Conservation (phyloP, 2,329 filamentous ascomycete genomes). For the Biscogniauxia marginata region DNA sequence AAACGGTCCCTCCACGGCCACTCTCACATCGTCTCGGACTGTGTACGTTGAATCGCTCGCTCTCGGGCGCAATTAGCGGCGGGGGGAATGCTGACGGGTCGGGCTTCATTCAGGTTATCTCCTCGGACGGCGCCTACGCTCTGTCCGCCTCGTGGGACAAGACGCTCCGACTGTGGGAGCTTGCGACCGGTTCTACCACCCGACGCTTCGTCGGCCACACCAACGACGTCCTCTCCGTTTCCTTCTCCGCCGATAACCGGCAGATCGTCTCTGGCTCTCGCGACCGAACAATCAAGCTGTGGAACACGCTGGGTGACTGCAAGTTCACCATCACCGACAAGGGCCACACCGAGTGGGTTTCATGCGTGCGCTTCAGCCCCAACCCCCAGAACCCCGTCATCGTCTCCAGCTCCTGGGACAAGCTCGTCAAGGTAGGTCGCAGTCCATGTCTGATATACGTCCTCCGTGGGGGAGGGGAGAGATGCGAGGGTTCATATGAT, state of each 20-base stretch:
- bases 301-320: slow-evolving; percentile 99
- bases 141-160: slow-evolving; percentile 99
- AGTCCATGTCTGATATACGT: too few relatives aligned
- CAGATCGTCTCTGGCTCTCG: slow-evolving; percentile 99
- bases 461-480: slow-evolving; percentile 6
- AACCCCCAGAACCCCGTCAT: slow-evolving; percentile 99
- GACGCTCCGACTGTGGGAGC: slow-evolving; percentile 99
- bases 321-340: slow-evolving; percentile 99
- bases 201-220: slow-evolving; percentile 98
- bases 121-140: slow-evolving; percentile 98
- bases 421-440: slow-evolving; percentile 99
- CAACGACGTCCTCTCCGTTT: slow-evolving; percentile 99
- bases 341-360: slow-evolving; percentile 99
- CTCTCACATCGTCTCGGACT: slow-evolving; percentile 99
- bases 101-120: slow-evolving; percentile 75
- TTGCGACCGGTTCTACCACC: slow-evolving; percentile 94
- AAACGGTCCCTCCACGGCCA: slow-evolving; percentile 98
- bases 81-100: slow-evolving; percentile 28
- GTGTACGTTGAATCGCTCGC: slow-evolving; percentile 66
- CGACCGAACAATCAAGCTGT: slow-evolving; percentile 99
- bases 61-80: too few relatives aligned
- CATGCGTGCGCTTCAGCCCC: slow-evolving; percentile 98
- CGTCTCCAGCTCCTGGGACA: slow-evolving; percentile 98
- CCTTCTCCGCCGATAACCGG: slow-evolving; percentile 99
- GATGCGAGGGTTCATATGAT: slow-evolving; percentile 67